Percentiles rank a stretch among this genome's conserved stretches.
Conservation (phyloP, 805 yeast genomes). For the Ogataea philodendri region DNA sequence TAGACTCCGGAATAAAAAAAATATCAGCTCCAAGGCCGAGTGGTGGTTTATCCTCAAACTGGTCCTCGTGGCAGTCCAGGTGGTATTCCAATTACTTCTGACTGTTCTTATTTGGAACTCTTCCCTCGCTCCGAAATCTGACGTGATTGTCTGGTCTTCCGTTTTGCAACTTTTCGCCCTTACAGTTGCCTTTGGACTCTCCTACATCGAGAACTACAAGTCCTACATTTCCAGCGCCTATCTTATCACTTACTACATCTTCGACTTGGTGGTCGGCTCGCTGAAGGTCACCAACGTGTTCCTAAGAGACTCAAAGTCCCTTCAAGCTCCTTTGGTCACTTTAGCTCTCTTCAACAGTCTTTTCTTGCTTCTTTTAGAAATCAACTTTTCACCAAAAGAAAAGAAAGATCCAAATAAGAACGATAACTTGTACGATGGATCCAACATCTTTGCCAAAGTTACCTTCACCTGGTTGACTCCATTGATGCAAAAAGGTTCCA, state of each 20-base stretch:
- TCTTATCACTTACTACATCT: conserved; percentile 74
- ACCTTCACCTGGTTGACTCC: conserved; percentile 62
- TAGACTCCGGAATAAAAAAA: conserved; percentile 34
- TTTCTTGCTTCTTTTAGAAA: conserved; percentile 45
- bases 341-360: conserved; percentile 37
- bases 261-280: conserved; percentile 46
- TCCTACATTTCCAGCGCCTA: conserved; percentile 63
- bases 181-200: conserved; percentile 52
- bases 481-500: conserved; percentile 52
- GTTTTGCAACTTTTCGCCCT: conserved; percentile 41
- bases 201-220: conserved; percentile 71
- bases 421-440: conserved; percentile 43
- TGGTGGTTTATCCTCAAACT: conserved; percentile 45
- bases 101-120: conserved; percentile 14
- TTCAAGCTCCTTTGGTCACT: conserved; percentile 30
- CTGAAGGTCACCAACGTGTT: conserved; percentile 43
- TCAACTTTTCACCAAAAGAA: conserved; percentile 36
- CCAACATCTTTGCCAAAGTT: conserved; percentile 51
- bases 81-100: conserved; percentile 35
- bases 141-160: conserved; percentile 28
- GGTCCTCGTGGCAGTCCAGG: conserved; percentile 38
- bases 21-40: conserved; percentile 30
- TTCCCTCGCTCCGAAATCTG: conserved; percentile 24
- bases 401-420: conserved; percentile 35
- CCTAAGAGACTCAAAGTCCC: conserved; percentile 36